Conservation (phyloP, 352 stramenopile genomes). For the Phytopythium mirpurense region DNA sequence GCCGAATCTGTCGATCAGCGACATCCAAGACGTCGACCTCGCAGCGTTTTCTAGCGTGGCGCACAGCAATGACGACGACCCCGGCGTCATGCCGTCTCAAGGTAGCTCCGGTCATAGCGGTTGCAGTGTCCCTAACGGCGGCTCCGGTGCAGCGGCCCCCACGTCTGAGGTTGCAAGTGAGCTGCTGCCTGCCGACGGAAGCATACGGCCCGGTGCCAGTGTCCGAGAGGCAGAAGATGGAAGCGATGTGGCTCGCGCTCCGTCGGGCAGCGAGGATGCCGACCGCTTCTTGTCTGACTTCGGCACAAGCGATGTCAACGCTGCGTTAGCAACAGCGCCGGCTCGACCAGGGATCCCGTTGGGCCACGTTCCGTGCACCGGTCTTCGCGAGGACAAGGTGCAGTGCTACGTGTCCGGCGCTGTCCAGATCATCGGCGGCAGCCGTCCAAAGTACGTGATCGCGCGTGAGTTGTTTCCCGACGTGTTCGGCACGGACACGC, state of each 20-base stretch:
- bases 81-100: not conserved
- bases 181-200: not conserved
- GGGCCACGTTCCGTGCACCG: slow-evolving; percentile 48
- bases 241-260: not conserved
- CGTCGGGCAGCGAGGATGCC: not conserved
- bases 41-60: slow-evolving; percentile 22
- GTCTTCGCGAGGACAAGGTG: slow-evolving; percentile 58
- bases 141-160: not conserved
- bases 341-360: not conserved
- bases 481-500: slow-evolving; percentile 45
- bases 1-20: slow-evolving; percentile 46
- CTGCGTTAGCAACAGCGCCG: slow-evolving; percentile 6
- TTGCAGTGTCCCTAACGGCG: too few relatives aligned
- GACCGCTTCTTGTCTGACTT: not conserved
- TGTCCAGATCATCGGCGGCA: slow-evolving; percentile 68
- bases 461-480: slow-evolving; percentile 69
- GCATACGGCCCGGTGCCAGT: slow-evolving; percentile 1
- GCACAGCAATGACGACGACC: slow-evolving; percentile 4
- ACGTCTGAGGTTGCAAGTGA: not conserved
- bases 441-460: slow-evolving; percentile 75
- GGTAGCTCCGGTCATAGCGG: not conserved
- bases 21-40: slow-evolving; percentile 60
- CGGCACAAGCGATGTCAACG: not conserved
- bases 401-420: slow-evolving; percentile 56
- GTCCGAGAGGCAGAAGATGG: not conserved